Base-by-base conservation (phyloP, 2,329 filamentous ascomycete species). In the Leptosphaerulina australis region DNA sequence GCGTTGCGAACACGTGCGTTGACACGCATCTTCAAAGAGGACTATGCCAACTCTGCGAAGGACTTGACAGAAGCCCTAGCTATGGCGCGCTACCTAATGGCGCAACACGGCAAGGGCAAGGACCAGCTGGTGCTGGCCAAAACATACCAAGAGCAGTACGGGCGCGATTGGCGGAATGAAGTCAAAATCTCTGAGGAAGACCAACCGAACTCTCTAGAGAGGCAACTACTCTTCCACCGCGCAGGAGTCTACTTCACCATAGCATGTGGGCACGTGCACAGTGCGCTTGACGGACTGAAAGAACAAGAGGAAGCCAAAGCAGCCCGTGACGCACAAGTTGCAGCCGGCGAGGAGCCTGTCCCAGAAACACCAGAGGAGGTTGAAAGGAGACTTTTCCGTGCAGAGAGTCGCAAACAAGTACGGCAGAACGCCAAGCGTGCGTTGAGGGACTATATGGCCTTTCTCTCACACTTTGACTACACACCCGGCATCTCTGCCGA, bases 391-490 rank as follows among this genome's bases (percentile, higher is more conserved):
- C 68, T 68, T 21, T 75, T 70, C 43, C 76, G 81, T 45, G 70
- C 83, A 18, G 84, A 88, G 55, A 81, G 82, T 34, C 81, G 87
- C 34, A 91, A 88, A 69, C 74, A 81, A 20, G 86, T 93, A 58
- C 88, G 89, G 61, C 79, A 81, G 0, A 86, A 88, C 71, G 90
- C 90, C 3, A 92, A 90, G 71, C 82, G 86, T 46, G 89, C 90
- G 1, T 74, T 94, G 17, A 82, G 86, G 51, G 90, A 94, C 72
- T 91, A 88, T 67, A 77, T 86, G 61, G 77, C 82, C 17, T 94
- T 90, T 66, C 76, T 95, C 29, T 83, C 84, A 1, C 79, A 85
- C 51, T 86, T 94, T 56, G 88, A 94, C 63, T 94, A 94, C 72
- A 88, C 90, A 0, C 88, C 89, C 0, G 83, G 88, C 38, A 71